Conservation (phyloP, 2,329 filamentous ascomycete genomes). For the Botrytis squamosa region DNA sequence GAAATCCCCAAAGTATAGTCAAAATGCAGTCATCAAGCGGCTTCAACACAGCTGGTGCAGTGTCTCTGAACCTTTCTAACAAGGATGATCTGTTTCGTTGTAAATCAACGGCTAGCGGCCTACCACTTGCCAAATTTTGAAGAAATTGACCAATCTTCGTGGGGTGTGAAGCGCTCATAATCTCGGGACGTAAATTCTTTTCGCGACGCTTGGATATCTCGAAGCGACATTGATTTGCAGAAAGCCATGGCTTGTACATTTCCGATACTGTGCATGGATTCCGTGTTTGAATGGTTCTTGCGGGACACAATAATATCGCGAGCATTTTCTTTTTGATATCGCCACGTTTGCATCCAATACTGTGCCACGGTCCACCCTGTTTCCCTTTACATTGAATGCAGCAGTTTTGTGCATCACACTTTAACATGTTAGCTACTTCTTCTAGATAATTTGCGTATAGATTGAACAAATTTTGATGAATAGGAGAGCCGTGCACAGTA, state of each 20-base stretch:
- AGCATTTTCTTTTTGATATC: conserved; percentile 22
- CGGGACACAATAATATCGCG: conserved; percentile 18
- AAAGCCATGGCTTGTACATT: background rate
- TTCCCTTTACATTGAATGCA: conserved; percentile 22
- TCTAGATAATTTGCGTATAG: background rate
- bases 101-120: background rate
- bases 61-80: background rate
- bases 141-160: background rate
- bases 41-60: conserved; percentile 3
- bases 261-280: background rate
- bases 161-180: background rate
- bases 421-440: background rate
- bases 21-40: conserved; percentile 21
- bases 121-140: background rate
- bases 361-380: conserved; percentile 21
- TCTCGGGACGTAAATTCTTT: background rate
- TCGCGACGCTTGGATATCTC: background rate
- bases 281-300: background rate
- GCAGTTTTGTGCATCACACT: conserved; percentile 18
- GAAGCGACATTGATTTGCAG: background rate
- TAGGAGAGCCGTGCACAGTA: background rate
- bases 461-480: background rate
- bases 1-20: conserved; percentile 19
- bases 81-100: background rate
- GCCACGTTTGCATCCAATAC: conserved; percentile 23